Evolutionary conservation across 257 asterid species (phyloP), one percentile per base, ranked within the genome.

Genomic region (Apocynum venetum): DNA sequence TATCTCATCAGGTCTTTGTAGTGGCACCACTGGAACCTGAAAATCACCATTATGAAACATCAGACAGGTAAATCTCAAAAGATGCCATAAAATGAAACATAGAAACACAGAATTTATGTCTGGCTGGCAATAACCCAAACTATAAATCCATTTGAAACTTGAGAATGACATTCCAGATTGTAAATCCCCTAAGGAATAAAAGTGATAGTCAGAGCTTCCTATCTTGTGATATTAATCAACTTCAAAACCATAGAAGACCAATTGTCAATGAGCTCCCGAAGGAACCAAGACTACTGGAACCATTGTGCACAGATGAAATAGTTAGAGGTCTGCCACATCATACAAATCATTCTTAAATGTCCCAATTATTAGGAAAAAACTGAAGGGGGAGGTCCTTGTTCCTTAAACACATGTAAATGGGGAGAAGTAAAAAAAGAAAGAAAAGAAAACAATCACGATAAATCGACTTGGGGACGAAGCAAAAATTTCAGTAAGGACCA

Each of bases 1-100:
- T 87, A 90, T 79, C 86, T 96, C 99, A 53, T 93, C 96, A 4
- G 96, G 99, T 86, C 96, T 92, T 82, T 93, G 97, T 75, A 96
- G 82, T 55, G 98, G 99, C 77, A 89, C 92, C 76, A 88, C 92
- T 46, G 98, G 99, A 92, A 92, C 88, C 99, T 96, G 88, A 75
- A 80, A 75, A 43, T 25, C 49, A 79, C 51, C 76, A 55, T 46
- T 52, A 73, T 35, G 31, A 67, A 41, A 83, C 55, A 78, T 64
- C 80, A 78, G 68, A 53, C 19, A 61, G 31, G 19, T 43, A 55
- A 57, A 73, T 25, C 73, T 80, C 38, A 67, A 48, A 25, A 43
- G 56, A 67, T 14, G 17, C 25, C 48, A 44, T 15, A 41, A 47
- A 8, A 67, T 6, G 61, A 63, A 56, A 76, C 36, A 74, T 4